Evolutionary conservation across 2,329 filamentous ascomycete genomes (phyloP), one percentile per base, ranked within the genome.

Genomic region (Daldinia sp.): DNA sequence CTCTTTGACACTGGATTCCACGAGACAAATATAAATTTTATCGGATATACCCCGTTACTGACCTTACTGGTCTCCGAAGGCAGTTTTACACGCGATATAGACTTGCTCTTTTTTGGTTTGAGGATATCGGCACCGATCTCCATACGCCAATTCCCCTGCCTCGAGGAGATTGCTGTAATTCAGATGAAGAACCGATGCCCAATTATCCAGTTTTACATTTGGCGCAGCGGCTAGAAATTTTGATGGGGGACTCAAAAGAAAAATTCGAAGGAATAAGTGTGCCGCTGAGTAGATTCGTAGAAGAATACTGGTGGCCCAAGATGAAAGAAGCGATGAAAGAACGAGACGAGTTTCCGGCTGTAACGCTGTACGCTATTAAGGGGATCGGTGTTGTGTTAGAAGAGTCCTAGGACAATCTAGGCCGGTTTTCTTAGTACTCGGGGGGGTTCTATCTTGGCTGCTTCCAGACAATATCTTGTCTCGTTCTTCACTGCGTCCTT

Each of bases 371-470:
- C 21, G 43, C 30, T 29, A 64, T 64, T 9, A 43, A 32, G 19
- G 37, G 43, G 35, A 61, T 55, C 37, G 58, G 62, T 8, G 53
- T 61, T 3, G 49, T 61, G 23, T 23, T 64, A 4, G 29, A 58
- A 17, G 48, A 51, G 15, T 30, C 35, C 10, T 63, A 8, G 50
- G 39, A 21, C 21, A 4, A 7, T 15, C 5, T 43, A n/a, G 35
- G 15, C 9, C 15, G 6, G 3, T 11, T 37, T 1, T 8, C 4
- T 1, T 37, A 11, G 7, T 19, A n/a, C n/a, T n/a, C n/a, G n/a
- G n/a, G n/a, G n/a, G n/a, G n/a, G n/a, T n/a, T n/a, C n/a, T n/a
- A n/a, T n/a, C n/a, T n/a, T n/a, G n/a, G n/a, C n/a, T n/a, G n/a
- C n/a, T n/a, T n/a, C n/a, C n/a, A n/a, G n/a, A n/a, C n/a, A n/a